These are phyloP conservation scores for Melaleuca alternifolia DNA, from an alignment of 345 rosid species.

Conservation along the genomic window DNA sequence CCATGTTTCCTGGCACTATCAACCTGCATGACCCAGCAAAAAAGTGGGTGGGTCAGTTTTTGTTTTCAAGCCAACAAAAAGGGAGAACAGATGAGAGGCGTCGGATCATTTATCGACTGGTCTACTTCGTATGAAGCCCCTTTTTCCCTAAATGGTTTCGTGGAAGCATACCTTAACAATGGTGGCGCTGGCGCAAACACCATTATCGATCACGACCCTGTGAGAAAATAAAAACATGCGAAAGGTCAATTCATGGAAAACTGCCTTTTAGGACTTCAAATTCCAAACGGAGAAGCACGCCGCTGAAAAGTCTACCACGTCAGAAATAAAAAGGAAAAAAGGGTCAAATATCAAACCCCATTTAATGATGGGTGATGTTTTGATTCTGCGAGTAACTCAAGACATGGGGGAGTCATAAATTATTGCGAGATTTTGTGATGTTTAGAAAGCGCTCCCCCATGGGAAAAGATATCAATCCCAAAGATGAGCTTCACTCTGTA, in stretches of 20 bases:
- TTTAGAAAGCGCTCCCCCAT: not conserved
- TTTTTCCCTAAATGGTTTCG: constrained; percentile 14
- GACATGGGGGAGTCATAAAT: not conserved
- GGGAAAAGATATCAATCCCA: not conserved
- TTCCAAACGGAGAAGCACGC: not conserved
- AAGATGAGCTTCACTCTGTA: not conserved
- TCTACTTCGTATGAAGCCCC: not conserved
- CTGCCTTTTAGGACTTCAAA: not conserved
- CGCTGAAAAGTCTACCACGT: not conserved
- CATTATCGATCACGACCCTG: constrained; percentile 97
- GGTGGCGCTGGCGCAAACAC: constrained; percentile 75
- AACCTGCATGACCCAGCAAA: constrained; percentile 30
- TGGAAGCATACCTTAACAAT: constrained; percentile 73
- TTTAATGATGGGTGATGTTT: not conserved
- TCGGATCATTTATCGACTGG: not conserved
- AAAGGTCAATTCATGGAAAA: not conserved
- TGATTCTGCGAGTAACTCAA: not conserved
- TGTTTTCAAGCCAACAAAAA: not conserved
- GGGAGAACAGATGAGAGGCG: not conserved
- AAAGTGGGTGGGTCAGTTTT: not conserved
- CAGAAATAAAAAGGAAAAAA: not conserved
- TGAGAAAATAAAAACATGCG: not conserved
- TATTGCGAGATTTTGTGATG: not conserved
- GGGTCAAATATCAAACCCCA: not conserved
- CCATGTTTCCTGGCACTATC: constrained; percentile 89